phyloP scores from a whole-genome alignment of 2,329 filamentous ascomycete species.

The Diplocarpon rosae region DNA sequence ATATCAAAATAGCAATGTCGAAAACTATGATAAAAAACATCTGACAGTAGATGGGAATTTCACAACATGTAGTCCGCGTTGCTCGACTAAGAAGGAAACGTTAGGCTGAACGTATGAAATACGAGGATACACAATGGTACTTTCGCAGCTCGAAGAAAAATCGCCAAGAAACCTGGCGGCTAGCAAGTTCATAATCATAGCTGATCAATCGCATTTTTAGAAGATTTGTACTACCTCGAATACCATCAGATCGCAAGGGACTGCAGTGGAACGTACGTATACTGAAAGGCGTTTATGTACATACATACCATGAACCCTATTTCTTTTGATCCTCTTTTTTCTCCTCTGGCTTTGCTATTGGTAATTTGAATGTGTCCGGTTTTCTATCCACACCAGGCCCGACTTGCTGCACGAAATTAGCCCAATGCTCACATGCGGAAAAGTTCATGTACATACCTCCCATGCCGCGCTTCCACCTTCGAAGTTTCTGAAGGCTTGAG shows the following conservation, averaged over 20 bases:
- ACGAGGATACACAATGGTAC: too few species aligned
- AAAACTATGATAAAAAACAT: too few species aligned
- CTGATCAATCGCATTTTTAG: too few species aligned
- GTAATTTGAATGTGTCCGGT: conserved; percentile 85
- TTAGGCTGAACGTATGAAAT: too few species aligned
- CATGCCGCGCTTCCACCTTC: conserved; percentile 72
- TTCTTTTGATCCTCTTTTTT: conserved; percentile 89
- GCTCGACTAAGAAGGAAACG: too few species aligned
- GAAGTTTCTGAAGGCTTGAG: conserved; percentile 97
- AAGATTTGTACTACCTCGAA: neutral
- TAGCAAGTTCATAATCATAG: too few species aligned
- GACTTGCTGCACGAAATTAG: conserved; percentile 46
- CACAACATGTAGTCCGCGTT: too few species aligned
- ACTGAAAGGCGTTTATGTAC: conserved; percentile 22
- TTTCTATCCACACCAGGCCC: conserved; percentile 64
- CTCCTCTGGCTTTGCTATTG: conserved; percentile 91
- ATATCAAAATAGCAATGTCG: too few species aligned
- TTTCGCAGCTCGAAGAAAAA: too few species aligned
- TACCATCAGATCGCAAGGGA: neutral
- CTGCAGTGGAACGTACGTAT: conserved; percentile 2
- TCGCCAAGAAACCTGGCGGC: too few species aligned
- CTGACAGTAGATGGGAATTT: too few species aligned
- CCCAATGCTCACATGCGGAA: neutral
- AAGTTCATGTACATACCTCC: conserved; percentile 46
- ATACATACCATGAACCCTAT: conserved; percentile 35